Base-by-base conservation (phyloP, 2,329 filamentous ascomycete species). In the Scedosporium apiospermum region DNA sequence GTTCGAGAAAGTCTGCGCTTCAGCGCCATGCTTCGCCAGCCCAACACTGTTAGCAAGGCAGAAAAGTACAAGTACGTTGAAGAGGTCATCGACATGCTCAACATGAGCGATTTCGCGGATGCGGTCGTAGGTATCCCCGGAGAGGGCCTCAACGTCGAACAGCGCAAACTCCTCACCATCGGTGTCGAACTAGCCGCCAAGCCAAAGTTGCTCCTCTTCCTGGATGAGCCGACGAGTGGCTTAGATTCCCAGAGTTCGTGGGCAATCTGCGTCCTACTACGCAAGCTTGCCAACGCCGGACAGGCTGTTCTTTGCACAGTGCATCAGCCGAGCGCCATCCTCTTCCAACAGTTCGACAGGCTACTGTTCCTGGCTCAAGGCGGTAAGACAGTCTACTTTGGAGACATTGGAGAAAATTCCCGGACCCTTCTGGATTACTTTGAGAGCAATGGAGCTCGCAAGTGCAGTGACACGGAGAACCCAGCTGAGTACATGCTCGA, bases 401-500 rank as follows among this genome's bases (percentile, higher is more conserved):
- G 87, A 6, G 78, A 88, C 2, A 84, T 89, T 49, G 87, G 87
- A 0, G 68, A 80, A 0, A 80, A 86, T 65, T 87, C 85, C 0
- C 74, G 74, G 3, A 83, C 76, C 0, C 72, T 89, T 59, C 77
- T 84, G 1, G 74, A 77, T 49, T 88, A 88, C 71, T 92, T 93
- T 64, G 83, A 87, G 69, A 68, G 72, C 10, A 82, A 88, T 62
- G 88, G 88, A 4, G 86, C 83, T 1, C 77, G 82, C 3, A 73
- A 76, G 57, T 89, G 88, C 63, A 78, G 77, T 7, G 72, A 79
- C 1, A 79, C 84, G 0, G 87, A 88, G 64, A 91, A 91, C 67
- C 88, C 89, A 0, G 89, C 89, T 1, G 89, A 92, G 73, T 91
- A 85, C 76, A 90, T 91, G 84, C 79, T 91, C 6, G 78, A 83